Percentiles rank a stretch among this genome's conserved stretches.
Conservation (phyloP, 148 eudicot species). For the Rhododendron williamsianum region DNA sequence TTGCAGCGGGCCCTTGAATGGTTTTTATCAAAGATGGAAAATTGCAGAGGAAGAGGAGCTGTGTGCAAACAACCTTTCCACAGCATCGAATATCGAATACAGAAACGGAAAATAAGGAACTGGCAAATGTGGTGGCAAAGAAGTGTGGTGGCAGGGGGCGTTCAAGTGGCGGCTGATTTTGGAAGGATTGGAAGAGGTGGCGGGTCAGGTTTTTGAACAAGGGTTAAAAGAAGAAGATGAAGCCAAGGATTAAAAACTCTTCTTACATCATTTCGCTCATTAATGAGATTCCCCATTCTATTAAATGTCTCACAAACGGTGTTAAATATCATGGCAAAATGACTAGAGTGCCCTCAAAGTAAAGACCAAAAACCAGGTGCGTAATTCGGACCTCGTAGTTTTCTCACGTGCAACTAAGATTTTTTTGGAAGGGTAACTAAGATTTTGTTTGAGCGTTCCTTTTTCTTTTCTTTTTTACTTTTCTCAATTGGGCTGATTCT, state of each 20-base stretch:
- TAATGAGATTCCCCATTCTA: not conserved
- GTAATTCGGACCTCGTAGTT: no score
- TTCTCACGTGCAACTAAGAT: no score
- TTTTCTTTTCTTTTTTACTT: no score
- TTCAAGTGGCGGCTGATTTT: not conserved
- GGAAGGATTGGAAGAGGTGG: not conserved
- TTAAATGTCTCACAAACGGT: no score
- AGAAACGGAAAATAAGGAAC: not conserved
- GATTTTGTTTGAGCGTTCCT: no score
- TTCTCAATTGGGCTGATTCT: no score
- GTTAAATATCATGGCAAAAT: no score
- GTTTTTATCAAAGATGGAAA: not conserved
- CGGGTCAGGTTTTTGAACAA: not conserved
- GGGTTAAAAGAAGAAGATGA: not conserved
- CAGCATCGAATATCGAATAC: not conserved
- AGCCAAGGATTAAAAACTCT: not conserved
- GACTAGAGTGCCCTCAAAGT: no score
- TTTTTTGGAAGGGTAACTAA: no score
- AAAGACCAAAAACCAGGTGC: no score
- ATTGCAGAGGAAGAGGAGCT: not conserved
- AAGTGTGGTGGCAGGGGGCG: not conserved
- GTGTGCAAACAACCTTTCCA: not conserved
- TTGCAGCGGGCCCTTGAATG: not conserved
- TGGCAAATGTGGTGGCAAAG: not conserved
- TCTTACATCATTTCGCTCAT: not conserved